Conservation (phyloP, 208 protist genomes). For the Giardia muris region DNA sequence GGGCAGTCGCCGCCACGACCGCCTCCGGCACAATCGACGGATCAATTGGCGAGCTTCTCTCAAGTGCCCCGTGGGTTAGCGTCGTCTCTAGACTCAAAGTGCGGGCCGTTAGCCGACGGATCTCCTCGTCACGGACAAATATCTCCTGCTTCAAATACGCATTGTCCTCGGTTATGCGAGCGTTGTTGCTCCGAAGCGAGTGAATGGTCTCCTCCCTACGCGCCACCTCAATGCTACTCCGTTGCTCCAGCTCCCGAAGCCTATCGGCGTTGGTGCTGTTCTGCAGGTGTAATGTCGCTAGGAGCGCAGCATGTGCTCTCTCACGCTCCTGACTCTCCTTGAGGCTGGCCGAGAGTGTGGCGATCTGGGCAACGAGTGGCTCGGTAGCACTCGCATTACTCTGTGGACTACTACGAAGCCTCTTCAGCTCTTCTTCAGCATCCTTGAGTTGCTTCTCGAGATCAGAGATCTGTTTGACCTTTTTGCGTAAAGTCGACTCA, state of each 20-base stretch:
- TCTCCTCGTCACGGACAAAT: background rate
- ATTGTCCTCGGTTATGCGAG: background rate
- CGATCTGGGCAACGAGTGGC: background rate
- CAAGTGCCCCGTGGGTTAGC: too few species aligned
- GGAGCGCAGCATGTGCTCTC: background rate
- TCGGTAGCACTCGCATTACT: background rate
- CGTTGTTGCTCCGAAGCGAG: background rate
- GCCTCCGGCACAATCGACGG: too few species aligned
- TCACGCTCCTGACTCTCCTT: background rate
- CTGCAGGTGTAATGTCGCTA: background rate
- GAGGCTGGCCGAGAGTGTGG: background rate
- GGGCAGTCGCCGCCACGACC: too few species aligned
- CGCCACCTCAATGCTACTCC: background rate
- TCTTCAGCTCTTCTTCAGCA: background rate
- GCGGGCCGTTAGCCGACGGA: background rate
- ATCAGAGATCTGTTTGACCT: background rate
- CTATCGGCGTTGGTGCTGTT: background rate
- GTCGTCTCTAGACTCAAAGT: background rate
- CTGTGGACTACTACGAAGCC: background rate
- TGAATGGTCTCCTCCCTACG: background rate
- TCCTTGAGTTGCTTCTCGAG: background rate
- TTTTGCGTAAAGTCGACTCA: too few species aligned
- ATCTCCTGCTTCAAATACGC: background rate
- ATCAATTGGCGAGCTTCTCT: too few species aligned
- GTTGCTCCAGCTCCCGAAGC: background rate